Percentiles rank a stretch among this genome's conserved stretches.
phyloP scores from a whole-genome alignment of 768 basidiomycete genomes.

The Aureoboletus auriporus region DNA sequence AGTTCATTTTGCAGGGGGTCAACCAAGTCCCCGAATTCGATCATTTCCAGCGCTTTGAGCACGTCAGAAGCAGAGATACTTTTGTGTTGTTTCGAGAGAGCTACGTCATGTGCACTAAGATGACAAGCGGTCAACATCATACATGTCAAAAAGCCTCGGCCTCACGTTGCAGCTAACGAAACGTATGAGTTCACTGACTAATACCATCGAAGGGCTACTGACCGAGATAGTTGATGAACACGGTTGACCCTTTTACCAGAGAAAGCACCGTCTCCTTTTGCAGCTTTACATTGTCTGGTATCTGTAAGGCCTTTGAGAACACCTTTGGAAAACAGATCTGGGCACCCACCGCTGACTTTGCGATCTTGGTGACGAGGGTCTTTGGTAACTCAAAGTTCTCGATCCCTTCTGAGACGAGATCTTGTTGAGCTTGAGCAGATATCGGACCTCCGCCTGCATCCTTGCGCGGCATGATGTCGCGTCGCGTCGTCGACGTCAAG shows the following conservation, averaged over 20 bases:
- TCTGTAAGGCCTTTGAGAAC: slow-evolving; percentile 37
- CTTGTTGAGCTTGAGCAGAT: slow-evolving; percentile 75
- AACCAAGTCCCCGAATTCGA: slow-evolving; percentile 72
- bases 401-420: slow-evolving; percentile 77
- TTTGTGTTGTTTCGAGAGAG: slow-evolving; percentile 79
- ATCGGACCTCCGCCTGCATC: slow-evolving; percentile 51
- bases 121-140: slow-evolving; percentile 4
- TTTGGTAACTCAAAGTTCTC: slow-evolving; percentile 89
- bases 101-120: slow-evolving; percentile 81
- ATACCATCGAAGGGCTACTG: slow-evolving; percentile 18
- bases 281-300: slow-evolving; percentile 81
- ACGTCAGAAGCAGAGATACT: slow-evolving; percentile 89
- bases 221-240: slow-evolving; percentile 95
- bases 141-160: not conserved
- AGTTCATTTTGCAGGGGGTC: slow-evolving; percentile 63
- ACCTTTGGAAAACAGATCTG: not conserved
- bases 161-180: slow-evolving; percentile 44
- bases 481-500: not conserved
- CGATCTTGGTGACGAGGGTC: slow-evolving; percentile 76
- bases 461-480: slow-evolving; percentile 63
- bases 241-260: slow-evolving; percentile 83
- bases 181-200: not conserved
- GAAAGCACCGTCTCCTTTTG: slow-evolving; percentile 88
- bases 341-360: slow-evolving; percentile 72
- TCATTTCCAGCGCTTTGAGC: slow-evolving; percentile 75